Evolutionary conservation across 139 green algal genomes (phyloP), one percentile per base, ranked within the genome.

Genomic region (Microglena sp.): DNA sequence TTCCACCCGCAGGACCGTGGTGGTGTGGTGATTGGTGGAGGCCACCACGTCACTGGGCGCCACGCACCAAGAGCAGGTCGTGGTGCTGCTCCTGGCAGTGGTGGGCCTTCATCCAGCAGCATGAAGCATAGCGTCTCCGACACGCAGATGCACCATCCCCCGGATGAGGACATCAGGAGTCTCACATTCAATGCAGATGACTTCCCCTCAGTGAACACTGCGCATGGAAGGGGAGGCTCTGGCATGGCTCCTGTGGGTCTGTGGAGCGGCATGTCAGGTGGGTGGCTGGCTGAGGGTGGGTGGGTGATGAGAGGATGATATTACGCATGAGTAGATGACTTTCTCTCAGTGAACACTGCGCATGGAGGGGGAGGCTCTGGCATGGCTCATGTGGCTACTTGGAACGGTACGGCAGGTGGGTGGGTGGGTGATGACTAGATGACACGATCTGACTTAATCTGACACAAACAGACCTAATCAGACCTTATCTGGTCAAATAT

Each of bases 321-420:
- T n/a, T n/a, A n/a, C n/a, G n/a, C n/a, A n/a, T n/a, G n/a, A n/a
- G 78, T 77, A 8, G 67, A 70, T 15, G 82, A 89, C 65, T 89
- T 89, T 60, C 84, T 80, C 1, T 57, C 50, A 45, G 72, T 77
- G 26, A 57, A 68, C 30, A 66, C 63, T 22, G 53, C 58, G 24
- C 72, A 68, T 34, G 33, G 54, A 1, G 33, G 30, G 0, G 61
- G 33, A 2, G 53, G 22, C 4, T 4, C 60, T 31, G 28, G 36
- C 60, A 57, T 57, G 46, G 7, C 22, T 28, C 46, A 8, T 11
- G 40, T 46, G 8, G 40, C 8, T 11, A 8, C 11, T 21, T 31
- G 11, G 46, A 34, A 34, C 34, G 8, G 26, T 11, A 50, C 15
- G 15, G 11, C 11, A n/a, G n/a, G n/a, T n/a, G n/a, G n/a, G n/a